Base-by-base conservation (phyloP, 768 basidiomycete species). In the Termitomyces sp. region DNA sequence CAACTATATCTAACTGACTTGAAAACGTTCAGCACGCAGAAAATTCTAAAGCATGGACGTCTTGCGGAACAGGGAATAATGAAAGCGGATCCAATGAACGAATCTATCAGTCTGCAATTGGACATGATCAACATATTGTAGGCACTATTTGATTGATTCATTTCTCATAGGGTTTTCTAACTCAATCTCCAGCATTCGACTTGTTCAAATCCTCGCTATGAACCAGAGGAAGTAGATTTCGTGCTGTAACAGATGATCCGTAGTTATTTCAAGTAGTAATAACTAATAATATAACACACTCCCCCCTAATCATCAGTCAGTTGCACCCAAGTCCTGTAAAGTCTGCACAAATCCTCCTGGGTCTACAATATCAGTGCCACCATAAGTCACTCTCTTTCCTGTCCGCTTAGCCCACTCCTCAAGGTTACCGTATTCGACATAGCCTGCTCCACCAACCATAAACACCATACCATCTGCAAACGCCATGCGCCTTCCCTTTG, bases 391-490 rank as follows among this genome's bases (percentile, higher is more conserved):
- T 60, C 84, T 78, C 72, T 93, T 92, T 15, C 91, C 92, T 5
- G 85, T 84, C 73, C 84, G 86, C 53, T 72, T 74, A 4, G 92
- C 91, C 94, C 95, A 97, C 72, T 98, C 96, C 70, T 90, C 86
- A 58, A 99, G 72, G 70, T 98, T 98, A 5, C 94, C 94, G 64
- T 95, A 98, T 73, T 99, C 97, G 52, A 98, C 94, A 66, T 98
- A 96, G 16, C 94, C 90, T 4, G 94, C 97, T 1, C 97, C 97
- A 8, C 97, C 97, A 3, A 99, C 95, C 31, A 98, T 77, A 64
- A 99, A 99, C 3, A 99, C 88, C 66, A 92, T 84, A 15, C 91
- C 87, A 60, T 98, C 96, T 3, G 80, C 75, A 69, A 95, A 98
- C 16, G 89, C 86, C 90, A 87, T 91, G 61, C 78, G 68, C 65